Evolutionary conservation across 2,329 filamentous ascomycete genomes (phyloP).

Genomic region (Colletotrichum sp.): DNA sequence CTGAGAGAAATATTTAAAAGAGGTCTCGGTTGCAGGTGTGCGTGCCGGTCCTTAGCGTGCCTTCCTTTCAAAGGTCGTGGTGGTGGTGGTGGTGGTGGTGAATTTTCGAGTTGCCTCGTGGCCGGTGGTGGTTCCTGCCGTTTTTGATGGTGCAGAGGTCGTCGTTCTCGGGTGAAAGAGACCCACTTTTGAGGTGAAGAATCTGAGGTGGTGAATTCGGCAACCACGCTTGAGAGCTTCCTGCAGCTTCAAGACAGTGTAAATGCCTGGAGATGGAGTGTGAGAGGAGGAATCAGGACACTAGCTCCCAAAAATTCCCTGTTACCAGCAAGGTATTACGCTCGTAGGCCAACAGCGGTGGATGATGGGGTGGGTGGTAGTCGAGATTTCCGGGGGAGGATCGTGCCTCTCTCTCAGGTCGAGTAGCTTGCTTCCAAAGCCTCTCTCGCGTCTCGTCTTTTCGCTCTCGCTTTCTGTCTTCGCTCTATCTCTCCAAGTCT

Average conservation of each 20-base stretch:
- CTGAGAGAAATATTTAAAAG: background rate
- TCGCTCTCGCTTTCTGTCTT: background rate
- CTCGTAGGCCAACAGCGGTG: slow-evolving; percentile 5
- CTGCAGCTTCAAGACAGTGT: background rate
- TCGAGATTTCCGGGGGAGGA: background rate
- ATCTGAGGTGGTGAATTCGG: background rate
- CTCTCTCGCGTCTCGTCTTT: background rate
- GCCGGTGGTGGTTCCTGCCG: background rate
- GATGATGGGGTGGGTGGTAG: background rate
- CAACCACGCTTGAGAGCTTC: background rate
- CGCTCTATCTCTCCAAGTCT: slow-evolving; percentile 2
- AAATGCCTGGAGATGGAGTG: background rate
- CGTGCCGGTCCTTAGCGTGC: background rate
- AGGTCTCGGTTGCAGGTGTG: background rate
- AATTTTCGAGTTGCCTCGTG: background rate
- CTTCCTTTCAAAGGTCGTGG: background rate
- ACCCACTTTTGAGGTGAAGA: slow-evolving; percentile 3
- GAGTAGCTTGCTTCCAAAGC: slow-evolving; percentile 10
- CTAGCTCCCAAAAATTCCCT: background rate
- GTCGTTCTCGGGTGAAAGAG: background rate
- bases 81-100: background rate
- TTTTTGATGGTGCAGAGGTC: background rate
- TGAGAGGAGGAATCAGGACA: background rate
- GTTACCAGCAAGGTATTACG: slow-evolving; percentile 11
- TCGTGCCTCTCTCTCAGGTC: background rate